Percentiles rank a stretch among this genome's conserved stretches.
Evolutionary conservation across 331 rosid species (phyloP).

Genomic region (Quercus tomentella): DNA sequence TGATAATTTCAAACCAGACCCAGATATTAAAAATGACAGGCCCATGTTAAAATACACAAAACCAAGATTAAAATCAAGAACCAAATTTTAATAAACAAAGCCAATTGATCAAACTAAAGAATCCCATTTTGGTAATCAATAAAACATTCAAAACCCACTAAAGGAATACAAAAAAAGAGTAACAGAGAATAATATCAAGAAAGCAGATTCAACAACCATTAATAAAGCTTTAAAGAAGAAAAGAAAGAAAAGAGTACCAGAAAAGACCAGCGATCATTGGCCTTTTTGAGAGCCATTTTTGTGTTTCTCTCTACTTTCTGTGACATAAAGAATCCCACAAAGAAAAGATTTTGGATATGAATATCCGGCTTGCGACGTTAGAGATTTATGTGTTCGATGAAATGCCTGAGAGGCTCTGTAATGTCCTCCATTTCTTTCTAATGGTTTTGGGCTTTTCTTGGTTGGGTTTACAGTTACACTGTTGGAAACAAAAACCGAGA

Average conservation of each 20-base stretch:
- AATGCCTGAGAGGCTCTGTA: neutral
- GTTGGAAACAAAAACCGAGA: neutral
- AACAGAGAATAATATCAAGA: neutral
- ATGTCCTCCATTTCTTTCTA: neutral
- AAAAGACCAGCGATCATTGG: constrained; percentile 58
- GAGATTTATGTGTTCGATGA: constrained; percentile 2
- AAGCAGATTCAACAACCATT: neutral
- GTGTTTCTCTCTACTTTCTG: constrained; percentile 14
- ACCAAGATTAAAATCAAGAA: neutral
- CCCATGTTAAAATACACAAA: neutral
- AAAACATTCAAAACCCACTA: neutral
- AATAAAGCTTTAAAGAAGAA: neutral
- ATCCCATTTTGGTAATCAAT: neutral
- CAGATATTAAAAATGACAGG: neutral
- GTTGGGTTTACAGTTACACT: neutral
- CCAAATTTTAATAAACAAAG: neutral
- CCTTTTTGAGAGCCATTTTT: constrained; percentile 13
- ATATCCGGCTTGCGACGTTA: neutral
- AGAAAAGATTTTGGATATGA: neutral
- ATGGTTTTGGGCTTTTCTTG: neutral
- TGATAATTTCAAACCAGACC: neutral
- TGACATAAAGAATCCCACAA: neutral
- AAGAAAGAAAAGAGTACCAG: constrained; percentile 31
- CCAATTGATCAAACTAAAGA: neutral
- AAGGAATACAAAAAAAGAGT: neutral